Evolutionary conservation across 352 stramenopile species (phyloP).

Genomic region (Saprolegnia parasitica): DNA sequence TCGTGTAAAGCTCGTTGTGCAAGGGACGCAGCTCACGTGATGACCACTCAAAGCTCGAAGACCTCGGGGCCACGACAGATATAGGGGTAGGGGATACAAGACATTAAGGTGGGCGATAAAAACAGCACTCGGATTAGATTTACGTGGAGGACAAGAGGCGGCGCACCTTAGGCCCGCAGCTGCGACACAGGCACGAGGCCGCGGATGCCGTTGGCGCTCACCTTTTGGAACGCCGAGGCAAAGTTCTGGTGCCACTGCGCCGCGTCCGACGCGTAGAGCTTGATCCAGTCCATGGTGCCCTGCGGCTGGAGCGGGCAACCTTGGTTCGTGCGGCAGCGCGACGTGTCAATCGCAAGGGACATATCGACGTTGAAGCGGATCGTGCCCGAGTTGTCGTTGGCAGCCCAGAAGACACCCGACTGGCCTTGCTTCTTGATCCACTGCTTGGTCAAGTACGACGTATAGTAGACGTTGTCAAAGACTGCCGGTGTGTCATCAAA

Average conservation of each 20-base stretch:
- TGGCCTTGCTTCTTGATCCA: not conserved
- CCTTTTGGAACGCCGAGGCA: slow-evolving; percentile 11
- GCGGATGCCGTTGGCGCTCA: not conserved
- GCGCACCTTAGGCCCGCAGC: not conserved
- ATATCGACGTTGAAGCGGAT: slow-evolving; percentile 17
- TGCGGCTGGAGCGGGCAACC: not conserved
- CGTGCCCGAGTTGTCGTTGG: slow-evolving; percentile 6
- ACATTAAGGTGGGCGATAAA: too few species aligned
- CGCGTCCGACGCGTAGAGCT: not conserved
- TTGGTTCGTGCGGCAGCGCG: not conserved
- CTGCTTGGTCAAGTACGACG: slow-evolving; percentile 14
- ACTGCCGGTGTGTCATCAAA: slow-evolving; percentile 3
- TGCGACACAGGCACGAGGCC: not conserved
- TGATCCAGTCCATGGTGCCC: slow-evolving; percentile 18
- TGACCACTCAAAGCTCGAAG: too few species aligned
- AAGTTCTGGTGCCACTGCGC: slow-evolving; percentile 18
- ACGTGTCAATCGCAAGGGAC: not conserved
- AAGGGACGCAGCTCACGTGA: too few species aligned
- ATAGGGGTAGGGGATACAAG: too few species aligned
- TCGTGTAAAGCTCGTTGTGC: too few species aligned
- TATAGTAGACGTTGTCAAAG: slow-evolving; percentile 11
- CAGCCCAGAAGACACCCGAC: not conserved
- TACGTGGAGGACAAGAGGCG: not conserved
- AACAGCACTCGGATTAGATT: not conserved
- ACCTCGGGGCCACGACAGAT: too few species aligned